Base-by-base conservation (phyloP, 495 filamentous ascomycete species). In the Neurospora sp. region DNA sequence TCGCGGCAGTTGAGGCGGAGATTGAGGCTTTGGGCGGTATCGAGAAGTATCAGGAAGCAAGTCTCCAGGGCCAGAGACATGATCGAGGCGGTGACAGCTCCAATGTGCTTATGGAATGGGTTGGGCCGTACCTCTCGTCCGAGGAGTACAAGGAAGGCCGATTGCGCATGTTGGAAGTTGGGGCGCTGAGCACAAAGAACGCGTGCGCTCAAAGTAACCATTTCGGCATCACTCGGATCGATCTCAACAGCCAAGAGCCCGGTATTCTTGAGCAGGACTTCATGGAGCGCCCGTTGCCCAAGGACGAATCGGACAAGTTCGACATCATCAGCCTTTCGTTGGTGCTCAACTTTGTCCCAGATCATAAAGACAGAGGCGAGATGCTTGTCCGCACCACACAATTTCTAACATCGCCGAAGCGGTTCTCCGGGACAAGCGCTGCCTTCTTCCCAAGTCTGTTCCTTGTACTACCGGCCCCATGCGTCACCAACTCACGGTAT, bases 241-340 rank as follows among this genome's bases (percentile, higher is more conserved):
- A 99, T 81, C 83, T 99, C 53, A 90, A 94, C 81, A 94, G 93
- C 69, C 93, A 95, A 75, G 89, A 90, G 70, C 85, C 90, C 0
- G 89, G 89, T 3, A 98, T 99, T 73, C 76, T 88, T 73, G 86
- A 93, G 78, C 94, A 98, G 78, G 93, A 99, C 81, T 98, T 99
- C 76, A 98, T 99, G 94, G 82, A 92, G 77, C 85, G 93, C 41
- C 92, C 94, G 8, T 81, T 96, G 20, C 95, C 95, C 0, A 70
- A 69, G 8, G 76, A 82, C 69, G 84, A 87, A 40, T 80, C 83
- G 0, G 90, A 95, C 59, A 82, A 82, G 39, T 98, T 98, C 78
- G 91, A 99, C 78, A 85, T 97, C 59, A 90, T 99, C 77, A 96
- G 92, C 74, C 86, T 99, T n/a, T 97, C 93, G 1, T 84, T 99